Conservation (phyloP, 148 eudicot species). For the Pharnaceum exiguum region DNA sequence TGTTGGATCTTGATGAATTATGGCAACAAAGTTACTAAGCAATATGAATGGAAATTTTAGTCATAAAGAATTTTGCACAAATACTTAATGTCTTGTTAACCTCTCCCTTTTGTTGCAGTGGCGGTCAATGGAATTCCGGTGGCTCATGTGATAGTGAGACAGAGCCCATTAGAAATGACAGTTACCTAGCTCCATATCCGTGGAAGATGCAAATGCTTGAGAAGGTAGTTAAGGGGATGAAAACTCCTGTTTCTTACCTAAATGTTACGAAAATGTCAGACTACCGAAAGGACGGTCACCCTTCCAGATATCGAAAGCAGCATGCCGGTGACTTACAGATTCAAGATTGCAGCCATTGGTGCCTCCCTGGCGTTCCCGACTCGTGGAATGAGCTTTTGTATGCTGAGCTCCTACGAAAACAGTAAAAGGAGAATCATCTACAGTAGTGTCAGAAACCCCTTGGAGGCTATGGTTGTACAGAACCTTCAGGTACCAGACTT, state of each 20-base stretch:
- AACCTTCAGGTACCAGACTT: conserved; percentile 11
- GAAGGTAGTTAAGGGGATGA: conserved; percentile 57
- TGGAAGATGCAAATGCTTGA: conserved; percentile 69
- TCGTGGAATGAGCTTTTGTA: conserved; percentile 90
- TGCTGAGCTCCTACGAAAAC: conserved; percentile 61
- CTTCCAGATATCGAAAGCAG: conserved; percentile 68
- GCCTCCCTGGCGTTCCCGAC: conserved; percentile 97
- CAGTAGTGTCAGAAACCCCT: conserved; percentile 16
- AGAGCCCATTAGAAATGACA: conserved; percentile 65
- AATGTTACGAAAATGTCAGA: conserved; percentile 80
- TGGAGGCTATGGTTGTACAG: not conserved
- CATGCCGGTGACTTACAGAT: conserved; percentile 32
- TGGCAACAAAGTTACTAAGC: too few relatives aligned
- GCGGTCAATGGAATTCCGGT: conserved; percentile 97
- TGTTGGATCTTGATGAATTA: too few relatives aligned
- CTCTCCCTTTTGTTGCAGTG: conserved; percentile 41
- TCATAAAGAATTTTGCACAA: too few relatives aligned
- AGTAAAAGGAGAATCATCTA: conserved; percentile 29
- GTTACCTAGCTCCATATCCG: conserved; percentile 56
- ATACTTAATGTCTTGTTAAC: too few relatives aligned
- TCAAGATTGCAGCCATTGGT: conserved; percentile 99
- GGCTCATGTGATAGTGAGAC: conserved; percentile 82
- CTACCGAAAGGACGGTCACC: conserved; percentile 85
- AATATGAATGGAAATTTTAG: too few relatives aligned
- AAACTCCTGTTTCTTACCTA: conserved; percentile 56